phyloP scores from a whole-genome alignment of 148 eudicot species.

The Vaccinium myrtillus region DNA sequence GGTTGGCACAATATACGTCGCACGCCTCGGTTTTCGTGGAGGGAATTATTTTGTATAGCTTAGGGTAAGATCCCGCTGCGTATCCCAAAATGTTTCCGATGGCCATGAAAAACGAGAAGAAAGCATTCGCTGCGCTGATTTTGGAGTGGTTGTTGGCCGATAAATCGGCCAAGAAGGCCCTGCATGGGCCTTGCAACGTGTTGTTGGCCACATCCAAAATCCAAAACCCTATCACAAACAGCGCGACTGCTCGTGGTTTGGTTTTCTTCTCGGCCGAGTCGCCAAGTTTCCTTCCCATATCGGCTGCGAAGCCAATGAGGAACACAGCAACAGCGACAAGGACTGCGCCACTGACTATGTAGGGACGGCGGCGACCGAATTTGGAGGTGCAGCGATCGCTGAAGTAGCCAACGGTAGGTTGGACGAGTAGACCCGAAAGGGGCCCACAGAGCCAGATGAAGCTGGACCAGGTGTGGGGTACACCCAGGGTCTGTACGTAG shows the following conservation, averaged over 20 bases:
- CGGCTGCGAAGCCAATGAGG: conserved; percentile 76
- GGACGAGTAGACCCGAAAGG: conserved; percentile 75
- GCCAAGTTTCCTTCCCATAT: conserved; percentile 54
- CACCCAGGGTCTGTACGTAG: conserved; percentile 65
- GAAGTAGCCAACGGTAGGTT: conserved; percentile 70
- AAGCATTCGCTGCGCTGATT: conserved; percentile 47
- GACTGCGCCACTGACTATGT: conserved; percentile 49
- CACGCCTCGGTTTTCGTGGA: conserved; percentile 65
- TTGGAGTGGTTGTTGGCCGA: conserved; percentile 37
- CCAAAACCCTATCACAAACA: conserved; percentile 81
- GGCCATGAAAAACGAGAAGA: conserved; percentile 73
- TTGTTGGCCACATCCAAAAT: conserved; percentile 82
- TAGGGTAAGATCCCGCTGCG: conserved; percentile 64
- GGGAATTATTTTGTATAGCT: conserved; percentile 46
- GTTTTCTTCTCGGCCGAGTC: conserved; percentile 30
- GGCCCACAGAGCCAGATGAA: conserved; percentile 93
- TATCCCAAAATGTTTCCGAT: conserved; percentile 75
- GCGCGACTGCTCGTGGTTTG: conserved; percentile 64
- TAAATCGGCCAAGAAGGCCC: conserved; percentile 77
- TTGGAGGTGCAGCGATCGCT: conserved; percentile 51
- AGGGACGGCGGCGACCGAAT: conserved; percentile 83
- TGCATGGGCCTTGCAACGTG: conserved; percentile 62
- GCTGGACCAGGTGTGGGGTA: conserved; percentile 59
- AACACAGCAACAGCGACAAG: conserved; percentile 53
- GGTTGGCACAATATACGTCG: conserved; percentile 78